These are phyloP conservation scores for Boletus reticulatus DNA, from an alignment of 768 basidiomycete genomes.

Conservation along the genomic window DNA sequence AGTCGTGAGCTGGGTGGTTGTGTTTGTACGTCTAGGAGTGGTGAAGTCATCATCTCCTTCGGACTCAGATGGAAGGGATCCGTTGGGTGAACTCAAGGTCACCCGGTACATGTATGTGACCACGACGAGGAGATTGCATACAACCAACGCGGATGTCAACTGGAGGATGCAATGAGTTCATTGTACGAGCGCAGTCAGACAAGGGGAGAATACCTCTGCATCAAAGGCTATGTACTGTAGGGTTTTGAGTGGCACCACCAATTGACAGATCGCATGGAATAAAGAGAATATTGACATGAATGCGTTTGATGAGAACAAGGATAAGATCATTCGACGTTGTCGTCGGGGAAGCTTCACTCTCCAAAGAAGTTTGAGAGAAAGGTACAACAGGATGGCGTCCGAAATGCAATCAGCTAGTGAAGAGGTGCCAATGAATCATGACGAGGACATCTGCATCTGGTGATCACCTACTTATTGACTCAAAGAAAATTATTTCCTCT, in stretches of 20 bases:
- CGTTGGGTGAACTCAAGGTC: neutral
- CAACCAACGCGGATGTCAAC: neutral
- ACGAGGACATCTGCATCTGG: too few relatives aligned
- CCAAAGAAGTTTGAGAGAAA: slow-evolving; percentile 17
- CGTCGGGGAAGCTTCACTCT: slow-evolving; percentile 11
- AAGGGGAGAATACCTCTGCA: neutral
- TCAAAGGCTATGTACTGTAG: neutral
- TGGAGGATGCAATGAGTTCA: neutral
- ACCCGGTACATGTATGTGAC: neutral
- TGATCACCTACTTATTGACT: slow-evolving; percentile 1
- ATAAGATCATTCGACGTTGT: slow-evolving; percentile 16
- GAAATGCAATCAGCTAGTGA: slow-evolving; percentile 3
- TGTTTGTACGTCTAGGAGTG: neutral
- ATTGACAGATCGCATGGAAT: neutral
- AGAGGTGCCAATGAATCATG: neutral
- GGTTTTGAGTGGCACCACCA: neutral
- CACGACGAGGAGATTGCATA: neutral
- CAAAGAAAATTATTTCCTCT: neutral
- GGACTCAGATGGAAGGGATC: neutral
- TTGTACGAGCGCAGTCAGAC: neutral
- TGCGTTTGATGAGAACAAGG: slow-evolving; percentile 9
- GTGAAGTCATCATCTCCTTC: neutral
- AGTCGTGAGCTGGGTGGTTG: neutral
- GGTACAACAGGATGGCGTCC: neutral
- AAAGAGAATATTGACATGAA: slow-evolving; percentile 3